Percentiles rank a stretch among this genome's conserved stretches.
phyloP scores from a whole-genome alignment of 345 rosid species.

The Citrus unshiu region DNA sequence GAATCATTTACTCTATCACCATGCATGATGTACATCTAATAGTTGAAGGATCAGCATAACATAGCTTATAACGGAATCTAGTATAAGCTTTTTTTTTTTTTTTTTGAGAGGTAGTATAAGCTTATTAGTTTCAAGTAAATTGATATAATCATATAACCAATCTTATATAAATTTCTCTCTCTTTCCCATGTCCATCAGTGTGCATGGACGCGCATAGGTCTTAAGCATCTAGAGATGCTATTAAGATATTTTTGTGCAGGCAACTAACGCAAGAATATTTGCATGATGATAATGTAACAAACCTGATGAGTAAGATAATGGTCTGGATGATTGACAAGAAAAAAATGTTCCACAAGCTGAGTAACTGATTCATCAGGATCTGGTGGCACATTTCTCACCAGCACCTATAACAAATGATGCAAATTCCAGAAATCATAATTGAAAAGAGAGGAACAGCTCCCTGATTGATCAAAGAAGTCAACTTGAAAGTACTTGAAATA shows the following conservation, averaged over 20 bases:
- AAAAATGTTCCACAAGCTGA: conserved; percentile 86
- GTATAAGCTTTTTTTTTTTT: no score
- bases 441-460: background rate
- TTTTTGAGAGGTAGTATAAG: background rate
- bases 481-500: background rate
- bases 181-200: background rate
- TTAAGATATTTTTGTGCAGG: background rate
- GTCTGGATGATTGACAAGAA: conserved; percentile 87
- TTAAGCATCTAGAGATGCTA: background rate
- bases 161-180: background rate
- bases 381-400: conserved; percentile 83
- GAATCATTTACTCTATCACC: background rate
- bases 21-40: background rate
- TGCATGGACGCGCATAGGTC: background rate
- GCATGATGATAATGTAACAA: conserved; percentile 5
- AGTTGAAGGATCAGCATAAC: background rate
- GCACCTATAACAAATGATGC: conserved; percentile 46
- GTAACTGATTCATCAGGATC: conserved; percentile 86
- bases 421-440: conserved; percentile 2
- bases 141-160: background rate
- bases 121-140: background rate
- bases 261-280: background rate
- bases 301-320: conserved; percentile 87
- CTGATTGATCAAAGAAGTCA: background rate
- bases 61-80: background rate